These are phyloP conservation scores for Licmophora abbreviata DNA, from an alignment of 108 stramenopile genomes.

Conservation along the genomic window DNA sequence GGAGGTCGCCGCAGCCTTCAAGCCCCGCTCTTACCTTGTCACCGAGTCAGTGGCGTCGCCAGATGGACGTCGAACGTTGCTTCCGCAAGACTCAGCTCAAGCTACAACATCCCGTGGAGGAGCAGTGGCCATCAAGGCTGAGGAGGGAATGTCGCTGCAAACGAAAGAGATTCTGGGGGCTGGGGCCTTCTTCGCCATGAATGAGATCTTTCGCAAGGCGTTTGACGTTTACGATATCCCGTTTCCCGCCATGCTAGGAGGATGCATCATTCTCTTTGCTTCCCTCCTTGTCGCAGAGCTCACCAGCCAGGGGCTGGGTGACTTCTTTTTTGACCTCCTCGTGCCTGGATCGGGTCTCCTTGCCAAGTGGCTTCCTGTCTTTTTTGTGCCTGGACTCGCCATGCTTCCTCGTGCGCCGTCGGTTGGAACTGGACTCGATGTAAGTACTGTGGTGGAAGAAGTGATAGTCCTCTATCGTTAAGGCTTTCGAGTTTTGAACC, in stretches of 20 bases:
- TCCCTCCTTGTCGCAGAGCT: slow-evolving; percentile 36
- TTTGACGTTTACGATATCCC: slow-evolving; percentile 38
- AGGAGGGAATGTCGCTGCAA: slow-evolving; percentile 2
- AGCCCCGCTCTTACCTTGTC: too few species aligned
- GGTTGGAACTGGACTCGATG: slow-evolving; percentile 54
- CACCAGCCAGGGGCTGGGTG: slow-evolving; percentile 43
- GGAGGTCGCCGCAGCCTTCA: too few species aligned
- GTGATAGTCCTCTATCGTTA: not conserved
- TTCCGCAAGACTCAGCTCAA: too few species aligned
- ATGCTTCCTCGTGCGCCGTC: slow-evolving; percentile 72
- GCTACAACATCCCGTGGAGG: slow-evolving; percentile 14
- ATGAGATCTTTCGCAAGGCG: slow-evolving; percentile 44
- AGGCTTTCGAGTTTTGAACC: not conserved
- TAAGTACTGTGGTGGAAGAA: slow-evolving; percentile 11
- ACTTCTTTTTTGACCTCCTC: slow-evolving; percentile 34
- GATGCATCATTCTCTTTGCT: slow-evolving; percentile 53
- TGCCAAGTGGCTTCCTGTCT: slow-evolving; percentile 78
- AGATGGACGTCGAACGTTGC: too few species aligned
- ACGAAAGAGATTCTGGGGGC: slow-evolving; percentile 13
- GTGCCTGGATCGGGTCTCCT: slow-evolving; percentile 57
- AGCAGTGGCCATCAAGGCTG: not conserved
- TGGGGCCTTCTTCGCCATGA: slow-evolving; percentile 30
- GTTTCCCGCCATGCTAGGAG: slow-evolving; percentile 67
- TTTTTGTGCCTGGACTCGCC: slow-evolving; percentile 81
- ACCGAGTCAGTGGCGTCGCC: too few species aligned